These are phyloP conservation scores for Myriangium duriaei DNA, from an alignment of 2,329 filamentous ascomycete species.

Conservation along the genomic window DNA sequence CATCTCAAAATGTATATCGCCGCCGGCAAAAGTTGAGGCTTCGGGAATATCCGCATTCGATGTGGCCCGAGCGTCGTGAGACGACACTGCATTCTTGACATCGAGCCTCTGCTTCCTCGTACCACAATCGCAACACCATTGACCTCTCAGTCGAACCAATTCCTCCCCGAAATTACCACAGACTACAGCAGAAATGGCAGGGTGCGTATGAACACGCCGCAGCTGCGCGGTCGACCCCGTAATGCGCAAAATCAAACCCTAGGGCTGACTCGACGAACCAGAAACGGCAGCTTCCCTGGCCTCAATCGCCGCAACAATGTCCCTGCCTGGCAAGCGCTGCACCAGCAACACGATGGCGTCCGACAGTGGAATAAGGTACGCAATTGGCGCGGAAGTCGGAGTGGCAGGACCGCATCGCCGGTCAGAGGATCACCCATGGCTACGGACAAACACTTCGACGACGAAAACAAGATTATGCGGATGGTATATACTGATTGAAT, in stretches of 20 bases:
- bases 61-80: not conserved
- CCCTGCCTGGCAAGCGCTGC: conserved; percentile 59
- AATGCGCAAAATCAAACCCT: too few species aligned
- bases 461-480: not conserved
- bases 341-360: conserved; percentile 60
- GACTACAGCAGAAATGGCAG: not conserved
- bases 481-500: not conserved
- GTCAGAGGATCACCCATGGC: too few species aligned
- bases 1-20: too few species aligned
- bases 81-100: not conserved
- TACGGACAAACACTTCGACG: too few species aligned
- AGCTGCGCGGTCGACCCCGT: too few species aligned
- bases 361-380: conserved; percentile 70
- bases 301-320: conserved; percentile 67
- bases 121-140: not conserved
- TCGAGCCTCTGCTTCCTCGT: not conserved
- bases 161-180: not conserved
- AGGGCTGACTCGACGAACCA: not conserved
- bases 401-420: not conserved
- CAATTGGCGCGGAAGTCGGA: conserved; percentile 16
- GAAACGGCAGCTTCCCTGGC: conserved; percentile 19
- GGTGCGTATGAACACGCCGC: not conserved
- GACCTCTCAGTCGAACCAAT: not conserved
- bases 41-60: not conserved
- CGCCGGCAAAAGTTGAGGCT: not conserved